Evolutionary conservation across 345 rosid species (phyloP).

Genomic region (Populus deltoides): DNA sequence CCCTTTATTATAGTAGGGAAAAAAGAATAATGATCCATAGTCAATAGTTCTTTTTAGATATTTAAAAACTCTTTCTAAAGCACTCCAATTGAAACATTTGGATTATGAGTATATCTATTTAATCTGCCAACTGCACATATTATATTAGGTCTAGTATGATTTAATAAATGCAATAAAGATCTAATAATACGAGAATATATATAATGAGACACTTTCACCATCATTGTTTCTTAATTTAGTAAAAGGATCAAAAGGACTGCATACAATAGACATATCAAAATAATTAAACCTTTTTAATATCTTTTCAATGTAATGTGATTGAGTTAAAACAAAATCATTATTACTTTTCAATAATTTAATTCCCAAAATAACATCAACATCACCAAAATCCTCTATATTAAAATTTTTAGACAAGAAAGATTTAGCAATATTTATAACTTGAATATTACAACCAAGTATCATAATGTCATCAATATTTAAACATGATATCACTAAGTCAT

Average conservation of each 20-base stretch:
- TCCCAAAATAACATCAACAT: background rate
- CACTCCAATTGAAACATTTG: background rate
- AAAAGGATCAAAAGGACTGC: background rate
- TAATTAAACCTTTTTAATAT: background rate
- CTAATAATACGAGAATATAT: background rate
- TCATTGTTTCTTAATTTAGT: background rate
- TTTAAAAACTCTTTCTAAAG: no score
- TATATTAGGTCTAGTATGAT: no score
- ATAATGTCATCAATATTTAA: conserved; percentile 7
- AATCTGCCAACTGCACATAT: background rate
- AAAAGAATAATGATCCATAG: background rate
- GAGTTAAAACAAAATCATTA: background rate
- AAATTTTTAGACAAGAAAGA: background rate
- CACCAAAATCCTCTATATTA: background rate
- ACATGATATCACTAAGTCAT: background rate
- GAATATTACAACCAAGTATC: background rate
- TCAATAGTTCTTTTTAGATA: background rate
- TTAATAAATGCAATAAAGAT: no score
- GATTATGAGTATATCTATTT: background rate
- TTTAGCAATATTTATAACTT: background rate
- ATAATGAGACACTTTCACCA: background rate
- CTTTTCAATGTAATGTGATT: conserved; percentile 9
- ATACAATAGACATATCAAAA: background rate
- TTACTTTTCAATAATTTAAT: background rate
- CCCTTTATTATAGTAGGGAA: background rate